A percentile compares a stretch with the other conserved stretches of the same genome.
Conservation (phyloP, 768 basidiomycete species). For the Leccinum ochraceum region DNA sequence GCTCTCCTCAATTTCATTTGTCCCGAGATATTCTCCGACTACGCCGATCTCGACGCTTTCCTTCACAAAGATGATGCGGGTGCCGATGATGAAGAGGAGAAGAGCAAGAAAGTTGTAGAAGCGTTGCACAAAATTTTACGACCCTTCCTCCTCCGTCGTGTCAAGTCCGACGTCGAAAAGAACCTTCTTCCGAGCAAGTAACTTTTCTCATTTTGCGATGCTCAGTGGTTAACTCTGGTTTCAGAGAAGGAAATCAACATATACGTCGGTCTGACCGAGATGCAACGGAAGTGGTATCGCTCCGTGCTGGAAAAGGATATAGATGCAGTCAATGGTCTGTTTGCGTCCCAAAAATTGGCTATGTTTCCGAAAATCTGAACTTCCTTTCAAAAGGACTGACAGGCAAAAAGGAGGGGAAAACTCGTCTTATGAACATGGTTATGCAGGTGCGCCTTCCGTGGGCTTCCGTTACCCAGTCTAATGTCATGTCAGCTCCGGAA, state of each 20-base stretch:
- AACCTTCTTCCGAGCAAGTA: slow-evolving; percentile 74
- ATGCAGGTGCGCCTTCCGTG: slow-evolving; percentile 73
- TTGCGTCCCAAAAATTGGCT: not conserved
- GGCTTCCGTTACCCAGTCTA: not conserved
- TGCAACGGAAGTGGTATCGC: slow-evolving; percentile 99
- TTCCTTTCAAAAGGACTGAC: slow-evolving; percentile 60
- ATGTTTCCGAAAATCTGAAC: not conserved
- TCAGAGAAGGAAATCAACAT: slow-evolving; percentile 98
- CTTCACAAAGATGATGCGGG: slow-evolving; percentile 82
- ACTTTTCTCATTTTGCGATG: not conserved
- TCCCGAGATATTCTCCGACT: slow-evolving; percentile 92
- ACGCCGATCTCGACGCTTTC: slow-evolving; percentile 90
- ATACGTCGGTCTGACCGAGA: slow-evolving; percentile 93
- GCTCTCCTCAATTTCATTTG: slow-evolving; percentile 93
- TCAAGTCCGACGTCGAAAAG: slow-evolving; percentile 98
- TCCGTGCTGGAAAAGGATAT: slow-evolving; percentile 97
- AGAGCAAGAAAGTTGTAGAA: slow-evolving; percentile 92
- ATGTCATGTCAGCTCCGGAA: slow-evolving; percentile 55
- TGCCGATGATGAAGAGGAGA: slow-evolving; percentile 72
- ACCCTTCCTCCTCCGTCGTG: slow-evolving; percentile 90
- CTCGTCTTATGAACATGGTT: slow-evolving; percentile 96
- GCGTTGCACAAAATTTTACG: slow-evolving; percentile 96
- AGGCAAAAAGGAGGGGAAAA: slow-evolving; percentile 99
- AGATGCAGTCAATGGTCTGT: slow-evolving; percentile 91
- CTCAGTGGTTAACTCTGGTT: slow-evolving; percentile 2